phyloP scores from a whole-genome alignment of 176 grass and related monocot genomes.

The Saccharum officinarum region DNA sequence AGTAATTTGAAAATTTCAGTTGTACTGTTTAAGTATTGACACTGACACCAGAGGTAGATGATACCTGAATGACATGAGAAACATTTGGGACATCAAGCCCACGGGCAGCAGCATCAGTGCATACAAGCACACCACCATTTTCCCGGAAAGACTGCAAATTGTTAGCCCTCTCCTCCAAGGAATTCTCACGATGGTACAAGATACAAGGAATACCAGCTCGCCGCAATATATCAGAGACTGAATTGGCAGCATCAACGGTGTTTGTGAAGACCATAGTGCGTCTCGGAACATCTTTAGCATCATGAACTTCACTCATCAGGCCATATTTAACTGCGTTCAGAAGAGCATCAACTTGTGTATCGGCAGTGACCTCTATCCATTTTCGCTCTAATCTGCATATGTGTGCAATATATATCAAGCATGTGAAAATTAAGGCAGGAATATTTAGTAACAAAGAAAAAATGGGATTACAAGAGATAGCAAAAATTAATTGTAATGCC shows the following conservation, averaged over 20 bases:
- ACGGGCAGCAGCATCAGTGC: constrained; percentile 95
- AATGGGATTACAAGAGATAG: neutral
- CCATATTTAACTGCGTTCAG: constrained; percentile 73
- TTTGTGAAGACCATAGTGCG: constrained; percentile 95
- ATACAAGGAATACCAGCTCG: constrained; percentile 66
- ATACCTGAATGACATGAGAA: constrained; percentile 93
- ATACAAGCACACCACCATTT: constrained; percentile 87
- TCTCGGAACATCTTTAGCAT: constrained; percentile 40
- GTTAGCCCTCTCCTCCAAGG: constrained; percentile 64
- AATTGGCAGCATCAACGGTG: constrained; percentile 88
- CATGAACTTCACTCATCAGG: constrained; percentile 41
- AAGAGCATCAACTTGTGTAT: constrained; percentile 93
- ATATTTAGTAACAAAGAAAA: constrained; percentile 3
- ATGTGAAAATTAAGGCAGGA: neutral
- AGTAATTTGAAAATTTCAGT: neutral
- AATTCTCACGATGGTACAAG: constrained; percentile 79
- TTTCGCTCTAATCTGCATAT: constrained; percentile 73
- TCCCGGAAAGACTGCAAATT: constrained; percentile 68
- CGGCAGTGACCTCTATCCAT: constrained; percentile 88
- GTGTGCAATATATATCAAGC: constrained; percentile 18
- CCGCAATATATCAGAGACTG: constrained; percentile 69
- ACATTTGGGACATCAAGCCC: constrained; percentile 89
- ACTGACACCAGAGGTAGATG: neutral
- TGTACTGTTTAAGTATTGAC: neutral
- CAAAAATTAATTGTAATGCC: neutral